Evolutionary conservation across 305 asterid genomes (phyloP).

Genomic region (Rubia tinctorum): DNA sequence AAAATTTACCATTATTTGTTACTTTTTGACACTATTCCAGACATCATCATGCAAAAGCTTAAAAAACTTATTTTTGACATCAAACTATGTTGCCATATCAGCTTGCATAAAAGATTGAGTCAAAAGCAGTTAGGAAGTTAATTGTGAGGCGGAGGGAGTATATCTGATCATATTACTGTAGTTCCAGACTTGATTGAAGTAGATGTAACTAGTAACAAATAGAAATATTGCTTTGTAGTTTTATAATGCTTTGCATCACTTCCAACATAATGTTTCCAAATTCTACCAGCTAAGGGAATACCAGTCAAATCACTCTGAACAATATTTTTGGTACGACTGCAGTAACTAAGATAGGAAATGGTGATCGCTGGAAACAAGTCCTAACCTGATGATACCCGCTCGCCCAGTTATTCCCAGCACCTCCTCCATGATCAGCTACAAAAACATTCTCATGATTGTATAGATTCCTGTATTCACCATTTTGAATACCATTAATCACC

Average conservation of each 20-base stretch:
- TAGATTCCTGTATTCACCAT: conserved; percentile 90
- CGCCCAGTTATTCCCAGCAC: conserved; percentile 99
- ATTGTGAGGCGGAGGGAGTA: no score
- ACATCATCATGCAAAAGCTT: no score
- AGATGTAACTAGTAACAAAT: not conserved
- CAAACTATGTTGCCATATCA: no score
- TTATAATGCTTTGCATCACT: not conserved
- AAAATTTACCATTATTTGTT: no score
- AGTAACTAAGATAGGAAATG: not conserved
- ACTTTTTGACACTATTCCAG: no score
- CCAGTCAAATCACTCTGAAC: not conserved
- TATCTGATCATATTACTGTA: not conserved
- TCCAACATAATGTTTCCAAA: not conserved
- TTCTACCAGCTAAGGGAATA: not conserved
- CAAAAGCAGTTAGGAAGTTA: no score
- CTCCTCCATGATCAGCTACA: conserved; percentile 92
- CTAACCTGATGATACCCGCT: conserved; percentile 98
- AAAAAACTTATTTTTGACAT: no score
- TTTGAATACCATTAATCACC: conserved; percentile 93
- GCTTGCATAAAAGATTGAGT: no score
- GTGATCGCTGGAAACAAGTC: conserved; percentile 9
- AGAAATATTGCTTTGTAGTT: not conserved
- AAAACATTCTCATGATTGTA: conserved; percentile 96
- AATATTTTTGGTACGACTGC: not conserved
- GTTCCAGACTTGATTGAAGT: not conserved